Conservation (phyloP, 2,329 filamentous ascomycete species). For the Cladophialophora bantiana region DNA sequence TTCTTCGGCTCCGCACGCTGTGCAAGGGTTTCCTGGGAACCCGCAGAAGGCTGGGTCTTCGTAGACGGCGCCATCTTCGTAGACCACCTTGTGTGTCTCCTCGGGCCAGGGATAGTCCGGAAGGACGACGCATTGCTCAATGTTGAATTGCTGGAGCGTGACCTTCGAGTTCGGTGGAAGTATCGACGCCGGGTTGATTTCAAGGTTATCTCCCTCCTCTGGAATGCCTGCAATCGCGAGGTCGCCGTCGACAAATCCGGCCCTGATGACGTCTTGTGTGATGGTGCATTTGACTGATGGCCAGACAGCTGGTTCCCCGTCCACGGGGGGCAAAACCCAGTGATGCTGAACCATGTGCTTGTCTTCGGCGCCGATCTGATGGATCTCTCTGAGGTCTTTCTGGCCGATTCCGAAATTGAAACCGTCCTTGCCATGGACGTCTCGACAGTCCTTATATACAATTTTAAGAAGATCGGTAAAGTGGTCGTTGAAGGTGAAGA, state of each 20-base stretch:
- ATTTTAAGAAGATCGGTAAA: slow-evolving; percentile 16
- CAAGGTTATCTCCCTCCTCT: background rate
- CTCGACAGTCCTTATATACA: slow-evolving; percentile 16
- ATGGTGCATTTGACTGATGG: slow-evolving; percentile 23
- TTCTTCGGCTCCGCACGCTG: slow-evolving; percentile 12
- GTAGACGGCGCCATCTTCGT: background rate
- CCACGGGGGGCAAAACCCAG: slow-evolving; percentile 22
- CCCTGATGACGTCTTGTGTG: slow-evolving; percentile 10
- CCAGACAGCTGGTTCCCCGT: slow-evolving; percentile 5
- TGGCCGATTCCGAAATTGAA: slow-evolving; percentile 26
- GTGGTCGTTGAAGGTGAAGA: slow-evolving; percentile 15
- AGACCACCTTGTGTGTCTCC: background rate
- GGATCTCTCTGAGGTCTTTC: slow-evolving; percentile 16
- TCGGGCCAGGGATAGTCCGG: slow-evolving; percentile 18
- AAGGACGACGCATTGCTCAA: slow-evolving; percentile 20
- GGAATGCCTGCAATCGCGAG: slow-evolving; percentile 1
- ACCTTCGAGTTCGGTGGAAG: background rate
- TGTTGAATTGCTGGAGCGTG: slow-evolving; percentile 20
- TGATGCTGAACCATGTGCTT: slow-evolving; percentile 21
- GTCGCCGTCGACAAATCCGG: slow-evolving; percentile 13
- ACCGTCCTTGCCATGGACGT: slow-evolving; percentile 1
- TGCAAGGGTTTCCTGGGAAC: slow-evolving; percentile 3
- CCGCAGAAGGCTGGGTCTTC: slow-evolving; percentile 21
- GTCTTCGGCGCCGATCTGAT: slow-evolving; percentile 11
- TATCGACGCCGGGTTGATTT: background rate